phyloP scores from a whole-genome alignment of 1,284 basidiomycete genomes.

The Melampsora americana region DNA sequence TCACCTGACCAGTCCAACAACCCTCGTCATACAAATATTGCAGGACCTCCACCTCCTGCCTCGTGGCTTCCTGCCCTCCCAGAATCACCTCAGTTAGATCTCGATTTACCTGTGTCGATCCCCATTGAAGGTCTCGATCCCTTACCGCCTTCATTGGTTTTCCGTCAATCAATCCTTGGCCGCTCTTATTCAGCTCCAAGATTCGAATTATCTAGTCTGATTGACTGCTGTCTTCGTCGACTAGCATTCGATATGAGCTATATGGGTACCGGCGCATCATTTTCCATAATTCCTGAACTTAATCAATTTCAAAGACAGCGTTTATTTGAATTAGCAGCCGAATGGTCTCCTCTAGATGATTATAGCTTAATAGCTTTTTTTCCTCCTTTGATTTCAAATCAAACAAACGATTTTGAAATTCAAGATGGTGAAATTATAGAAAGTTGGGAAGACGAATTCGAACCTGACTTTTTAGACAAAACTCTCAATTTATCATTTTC shows the following conservation, averaged over 20 bases:
- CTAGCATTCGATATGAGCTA: constrained; percentile 14
- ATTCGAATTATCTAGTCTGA: background rate
- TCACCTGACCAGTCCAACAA: background rate
- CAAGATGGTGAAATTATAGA: background rate
- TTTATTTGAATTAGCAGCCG: constrained; percentile 6
- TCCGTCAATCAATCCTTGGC: background rate
- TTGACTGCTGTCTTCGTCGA: background rate
- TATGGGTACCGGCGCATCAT: background rate
- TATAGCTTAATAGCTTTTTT: constrained; percentile 4
- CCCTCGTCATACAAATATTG: background rate
- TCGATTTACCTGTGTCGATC: background rate
- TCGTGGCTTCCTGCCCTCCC: constrained; percentile 5
- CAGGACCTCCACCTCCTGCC: constrained; percentile 7
- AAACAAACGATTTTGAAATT: background rate
- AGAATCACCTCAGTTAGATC: background rate
- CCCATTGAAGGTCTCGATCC: background rate
- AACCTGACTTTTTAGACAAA: background rate
- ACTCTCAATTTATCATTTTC: constrained; percentile 7
- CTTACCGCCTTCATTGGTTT: background rate
- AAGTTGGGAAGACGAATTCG: constrained; percentile 14
- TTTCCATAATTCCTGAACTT: background rate
- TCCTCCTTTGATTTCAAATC: background rate
- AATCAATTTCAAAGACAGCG: background rate
- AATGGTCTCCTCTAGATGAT: constrained; percentile 7
- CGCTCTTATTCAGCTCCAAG: background rate